Percentiles rank a stretch among this genome's conserved stretches.
These are phyloP conservation scores for Olyra latifolia DNA, from an alignment of 176 grass and related monocot genomes.

Conservation along the genomic window DNA sequence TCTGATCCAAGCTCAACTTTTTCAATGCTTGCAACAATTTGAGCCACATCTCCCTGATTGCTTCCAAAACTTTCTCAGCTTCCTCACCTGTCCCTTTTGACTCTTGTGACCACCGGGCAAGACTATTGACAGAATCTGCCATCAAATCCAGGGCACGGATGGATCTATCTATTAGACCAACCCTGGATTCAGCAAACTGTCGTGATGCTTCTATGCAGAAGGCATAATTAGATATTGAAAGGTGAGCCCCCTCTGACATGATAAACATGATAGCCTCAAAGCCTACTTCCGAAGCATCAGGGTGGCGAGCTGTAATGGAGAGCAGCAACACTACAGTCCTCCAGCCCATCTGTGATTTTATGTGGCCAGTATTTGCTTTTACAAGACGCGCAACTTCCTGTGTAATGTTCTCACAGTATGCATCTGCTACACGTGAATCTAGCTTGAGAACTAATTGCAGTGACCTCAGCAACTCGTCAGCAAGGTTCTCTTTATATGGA, in stretches of 20 bases:
- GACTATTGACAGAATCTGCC: conserved; percentile 62
- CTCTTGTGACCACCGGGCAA: conserved; percentile 74
- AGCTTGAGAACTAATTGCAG: conserved; percentile 94
- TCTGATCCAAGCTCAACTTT: conserved; percentile 87
- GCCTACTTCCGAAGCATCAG: conserved; percentile 83
- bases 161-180: conserved; percentile 77
- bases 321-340: conserved; percentile 78
- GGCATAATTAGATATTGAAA: conserved; percentile 70
- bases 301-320: conserved; percentile 93
- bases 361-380: conserved; percentile 80
- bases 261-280: conserved; percentile 88
- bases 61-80: conserved; percentile 69
- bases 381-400: conserved; percentile 84
- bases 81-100: conserved; percentile 63
- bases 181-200: conserved; percentile 87
- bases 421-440: conserved; percentile 91
- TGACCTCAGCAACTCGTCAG: conserved; percentile 85
- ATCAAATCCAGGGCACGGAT: conserved; percentile 83
- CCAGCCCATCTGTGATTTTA: conserved; percentile 95
- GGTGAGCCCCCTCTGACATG: conserved; percentile 85
- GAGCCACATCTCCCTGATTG: conserved; percentile 97
- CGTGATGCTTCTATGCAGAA: conserved; percentile 87
- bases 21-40: conserved; percentile 73
- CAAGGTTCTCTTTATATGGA: conserved; percentile 96
- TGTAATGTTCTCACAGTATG: conserved; percentile 94